Evolutionary conservation across 176 grass and related monocot species (phyloP), one percentile per base, ranked within the genome.

Genomic region (Thinopyrum elongatum): DNA sequence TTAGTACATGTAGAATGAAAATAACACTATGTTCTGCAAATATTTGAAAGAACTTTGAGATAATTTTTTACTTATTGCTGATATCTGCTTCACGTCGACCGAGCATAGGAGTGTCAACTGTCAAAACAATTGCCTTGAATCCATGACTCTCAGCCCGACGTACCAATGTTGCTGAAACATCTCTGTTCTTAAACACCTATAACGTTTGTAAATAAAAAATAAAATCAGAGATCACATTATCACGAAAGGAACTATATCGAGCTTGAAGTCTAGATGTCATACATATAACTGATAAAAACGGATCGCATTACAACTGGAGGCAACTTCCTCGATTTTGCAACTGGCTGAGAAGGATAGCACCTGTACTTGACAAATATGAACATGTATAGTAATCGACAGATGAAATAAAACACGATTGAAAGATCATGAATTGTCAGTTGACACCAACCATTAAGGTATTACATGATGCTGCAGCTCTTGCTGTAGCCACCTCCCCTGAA

Each of bases 251-350:
- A 62, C 21, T 89, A 60, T 19, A 7, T 79, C 7, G 15, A 58
- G 15, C 22, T 80, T 51, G 64, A 62, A 61, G 30, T 53, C n/a
- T 60, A 62, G 9, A 28, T n/a, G 69, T 61, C 83, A 76, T 95
- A 96, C 97, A 86, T 96, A 94, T 94, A 99, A 88, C 78, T 99
- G 97, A 82, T 70, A 99, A 93, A 99, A 99, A 41, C 92, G 92
- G 91, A 94, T 59, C 30, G 87, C 90, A 35, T 74, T 58, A 33
- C 94, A 91, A 84, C 94, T 94, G 38, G 87, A 95, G 63, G 84
- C 90, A 80, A 99, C 94, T 19, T 99, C 94, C 87, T 96, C 94
- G 30, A 99, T 77, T 51, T 28, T 96, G 88, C 88, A 94, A 77
- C 38, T 94, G 23, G 97, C 91, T 70, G 66, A 1, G 63, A 89